phyloP scores from a whole-genome alignment of 345 rosid genomes.

The Rhodamnia rubescens region DNA sequence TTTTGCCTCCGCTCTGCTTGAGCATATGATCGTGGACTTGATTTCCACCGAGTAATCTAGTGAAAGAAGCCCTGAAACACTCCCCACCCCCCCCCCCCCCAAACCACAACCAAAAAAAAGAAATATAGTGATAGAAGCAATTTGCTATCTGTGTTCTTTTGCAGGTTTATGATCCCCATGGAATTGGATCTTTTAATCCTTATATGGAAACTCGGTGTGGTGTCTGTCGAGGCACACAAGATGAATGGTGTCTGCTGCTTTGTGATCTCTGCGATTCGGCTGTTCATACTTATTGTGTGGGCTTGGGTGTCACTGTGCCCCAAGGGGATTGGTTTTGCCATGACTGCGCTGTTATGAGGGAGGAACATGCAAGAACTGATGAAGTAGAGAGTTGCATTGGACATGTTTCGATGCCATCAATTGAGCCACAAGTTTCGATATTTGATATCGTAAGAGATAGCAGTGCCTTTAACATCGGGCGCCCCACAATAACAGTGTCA shows the following conservation, averaged over 20 bases:
- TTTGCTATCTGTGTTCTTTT: not conserved
- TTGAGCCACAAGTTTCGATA: slow-evolving; percentile 12
- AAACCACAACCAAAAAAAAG: too few relatives aligned
- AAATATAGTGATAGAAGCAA: not conserved
- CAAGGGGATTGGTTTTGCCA: slow-evolving; percentile 65
- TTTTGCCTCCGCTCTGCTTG: not conserved
- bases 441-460: slow-evolving; percentile 18
- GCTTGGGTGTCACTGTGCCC: slow-evolving; percentile 40
- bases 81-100: too few relatives aligned
- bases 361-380: slow-evolving; percentile 14
- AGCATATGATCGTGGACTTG: not conserved
- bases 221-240: slow-evolving; percentile 16
- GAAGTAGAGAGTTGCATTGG: slow-evolving; percentile 9
- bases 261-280: slow-evolving; percentile 57
- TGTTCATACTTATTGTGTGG: slow-evolving; percentile 49
- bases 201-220: slow-evolving; percentile 25
- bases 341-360: slow-evolving; percentile 37
- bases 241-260: slow-evolving; percentile 36
- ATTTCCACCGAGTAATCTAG: not conserved
- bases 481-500: not conserved
- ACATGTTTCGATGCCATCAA: not conserved
- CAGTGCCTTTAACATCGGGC: not conserved
- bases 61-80: not conserved
- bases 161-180: slow-evolving; percentile 27
- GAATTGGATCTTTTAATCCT: slow-evolving; percentile 27